A percentile compares a stretch with the other conserved stretches of the same genome.
phyloP scores from a whole-genome alignment of 2,329 filamentous ascomycete species.

The Metarhizium brunneum region DNA sequence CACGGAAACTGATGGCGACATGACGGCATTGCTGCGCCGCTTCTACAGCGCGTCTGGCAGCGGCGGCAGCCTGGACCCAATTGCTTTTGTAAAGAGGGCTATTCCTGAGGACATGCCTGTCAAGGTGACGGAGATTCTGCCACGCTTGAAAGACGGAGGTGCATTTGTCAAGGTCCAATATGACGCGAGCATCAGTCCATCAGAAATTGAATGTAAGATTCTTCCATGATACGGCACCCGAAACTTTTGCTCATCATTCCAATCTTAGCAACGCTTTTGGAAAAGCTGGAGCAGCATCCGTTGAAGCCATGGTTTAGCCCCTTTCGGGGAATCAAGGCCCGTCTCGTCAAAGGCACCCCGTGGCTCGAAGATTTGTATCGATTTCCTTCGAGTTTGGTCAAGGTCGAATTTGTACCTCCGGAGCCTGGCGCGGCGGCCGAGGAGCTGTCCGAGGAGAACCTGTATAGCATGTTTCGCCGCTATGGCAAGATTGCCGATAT shows the following conservation, averaged over 20 bases:
- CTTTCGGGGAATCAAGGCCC: conserved; percentile 59
- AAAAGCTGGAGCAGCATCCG: conserved; percentile 57
- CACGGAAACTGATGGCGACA: conserved; percentile 39
- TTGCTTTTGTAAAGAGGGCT: conserved; percentile 48
- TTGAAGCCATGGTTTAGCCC: conserved; percentile 89
- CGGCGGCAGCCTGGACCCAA: conserved; percentile 39
- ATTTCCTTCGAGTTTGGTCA: conserved; percentile 65
- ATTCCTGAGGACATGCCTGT: conserved; percentile 54
- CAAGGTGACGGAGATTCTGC: conserved; percentile 71
- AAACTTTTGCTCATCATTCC: neutral
- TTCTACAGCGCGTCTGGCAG: conserved; percentile 43
- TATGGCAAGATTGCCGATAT: conserved; percentile 92
- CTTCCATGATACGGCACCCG: too few species aligned
- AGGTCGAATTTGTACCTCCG: conserved; percentile 74
- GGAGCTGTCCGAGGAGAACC: conserved; percentile 74
- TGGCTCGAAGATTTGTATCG: conserved; percentile 92
- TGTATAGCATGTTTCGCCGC: conserved; percentile 79
- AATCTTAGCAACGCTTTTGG: conserved; percentile 41
- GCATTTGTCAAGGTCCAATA: conserved; percentile 81
- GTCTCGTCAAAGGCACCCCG: conserved; percentile 71
- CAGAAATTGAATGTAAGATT: conserved; percentile 31
- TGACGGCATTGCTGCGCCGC: conserved; percentile 39
- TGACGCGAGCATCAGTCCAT: conserved; percentile 26
- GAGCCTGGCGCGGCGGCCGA: conserved; percentile 60
- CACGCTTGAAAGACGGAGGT: conserved; percentile 82